phyloP scores from a whole-genome alignment of 208 protist species.

The Acanthamoeba castellanii region DNA sequence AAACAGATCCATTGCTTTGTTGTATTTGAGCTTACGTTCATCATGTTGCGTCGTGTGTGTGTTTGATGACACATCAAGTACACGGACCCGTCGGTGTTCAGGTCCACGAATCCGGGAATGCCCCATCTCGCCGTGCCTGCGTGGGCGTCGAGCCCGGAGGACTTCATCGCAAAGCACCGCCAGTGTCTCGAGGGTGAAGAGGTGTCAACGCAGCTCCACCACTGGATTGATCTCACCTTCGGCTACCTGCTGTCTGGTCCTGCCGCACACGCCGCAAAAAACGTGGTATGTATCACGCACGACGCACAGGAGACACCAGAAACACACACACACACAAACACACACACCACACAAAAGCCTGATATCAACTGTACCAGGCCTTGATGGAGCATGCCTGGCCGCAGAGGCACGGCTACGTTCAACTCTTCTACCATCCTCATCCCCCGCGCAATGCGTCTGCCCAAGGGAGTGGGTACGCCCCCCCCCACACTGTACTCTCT shows the following conservation, averaged over 20 bases:
- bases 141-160: constrained; percentile 79
- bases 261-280: constrained; percentile 77
- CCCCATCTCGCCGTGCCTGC: constrained; percentile 78
- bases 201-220: constrained; percentile 78
- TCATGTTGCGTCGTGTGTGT: neutral
- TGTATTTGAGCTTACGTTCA: neutral
- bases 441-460: neutral
- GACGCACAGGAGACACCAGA: neutral
- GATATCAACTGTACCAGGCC: neutral
- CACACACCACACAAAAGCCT: neutral
- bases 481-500: too few relatives aligned
- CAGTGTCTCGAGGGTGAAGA: constrained; percentile 86
- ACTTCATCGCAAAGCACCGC: constrained; percentile 86
- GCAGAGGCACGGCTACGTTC: constrained; percentile 41
- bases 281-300: constrained; percentile 60
- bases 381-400: neutral
- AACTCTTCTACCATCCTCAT: constrained; percentile 58
- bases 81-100: constrained; percentile 83
- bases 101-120: constrained; percentile 84
- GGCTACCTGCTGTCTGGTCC: constrained; percentile 86
- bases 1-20: neutral
- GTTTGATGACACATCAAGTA: constrained; percentile 41
- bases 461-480: neutral
- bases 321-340: neutral
- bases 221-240: constrained; percentile 92